A percentile compares a stretch with the other conserved stretches of the same genome.
Evolutionary conservation across 257 asterid species (phyloP).

Genomic region (Fraxinus excelsior): DNA sequence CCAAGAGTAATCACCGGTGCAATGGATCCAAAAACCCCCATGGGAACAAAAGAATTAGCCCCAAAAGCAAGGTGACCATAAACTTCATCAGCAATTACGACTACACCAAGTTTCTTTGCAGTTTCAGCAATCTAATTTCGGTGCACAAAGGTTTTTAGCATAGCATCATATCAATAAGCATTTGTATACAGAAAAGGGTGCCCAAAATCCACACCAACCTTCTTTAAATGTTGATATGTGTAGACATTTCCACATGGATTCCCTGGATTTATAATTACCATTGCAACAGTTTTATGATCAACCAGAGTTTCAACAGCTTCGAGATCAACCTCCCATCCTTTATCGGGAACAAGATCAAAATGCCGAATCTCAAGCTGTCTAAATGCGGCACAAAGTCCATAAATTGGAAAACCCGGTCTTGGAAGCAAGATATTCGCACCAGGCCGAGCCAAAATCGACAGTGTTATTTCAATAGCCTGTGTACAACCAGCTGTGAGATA

Average conservation of each 20-base stretch:
- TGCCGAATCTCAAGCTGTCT: slow-evolving; percentile 65
- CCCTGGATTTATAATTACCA: slow-evolving; percentile 72
- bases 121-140: slow-evolving; percentile 59
- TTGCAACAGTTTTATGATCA: slow-evolving; percentile 68
- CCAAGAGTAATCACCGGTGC: slow-evolving; percentile 63
- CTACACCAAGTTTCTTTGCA: slow-evolving; percentile 55
- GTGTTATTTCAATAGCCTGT: slow-evolving; percentile 75
- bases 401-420: slow-evolving; percentile 82
- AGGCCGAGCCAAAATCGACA: slow-evolving; percentile 66
- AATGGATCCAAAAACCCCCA: slow-evolving; percentile 51
- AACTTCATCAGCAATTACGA: slow-evolving; percentile 69
- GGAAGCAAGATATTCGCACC: slow-evolving; percentile 79
- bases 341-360: slow-evolving; percentile 62
- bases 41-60: slow-evolving; percentile 45
- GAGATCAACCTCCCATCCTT: slow-evolving; percentile 79
- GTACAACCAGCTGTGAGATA: slow-evolving; percentile 84
- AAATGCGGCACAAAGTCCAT: slow-evolving; percentile 69
- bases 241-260: slow-evolving; percentile 80
- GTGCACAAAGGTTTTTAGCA: not conserved
- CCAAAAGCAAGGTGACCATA: slow-evolving; percentile 65
- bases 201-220: slow-evolving; percentile 38
- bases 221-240: slow-evolving; percentile 51
- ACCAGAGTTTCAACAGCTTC: slow-evolving; percentile 61
- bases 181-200: not conserved
- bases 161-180: not conserved